Evolutionary conservation across 2,329 filamentous ascomycete genomes (phyloP), one percentile per base, ranked within the genome.

Genomic region (Sporothrix humicola): DNA sequence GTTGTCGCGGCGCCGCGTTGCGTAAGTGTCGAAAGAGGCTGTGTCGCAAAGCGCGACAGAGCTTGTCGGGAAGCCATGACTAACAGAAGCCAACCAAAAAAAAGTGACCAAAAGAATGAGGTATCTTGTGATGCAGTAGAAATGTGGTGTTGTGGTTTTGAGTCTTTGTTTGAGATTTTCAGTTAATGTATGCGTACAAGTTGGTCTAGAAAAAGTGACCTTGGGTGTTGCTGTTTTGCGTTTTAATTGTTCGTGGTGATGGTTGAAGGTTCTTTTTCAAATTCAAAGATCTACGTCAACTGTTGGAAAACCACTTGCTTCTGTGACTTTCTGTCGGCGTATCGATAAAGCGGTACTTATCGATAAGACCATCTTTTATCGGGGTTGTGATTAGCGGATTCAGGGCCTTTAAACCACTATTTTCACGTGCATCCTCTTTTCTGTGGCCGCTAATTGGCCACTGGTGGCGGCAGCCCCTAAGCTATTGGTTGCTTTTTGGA

Each of bases 11-110:
- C 6, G 20, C 42, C 15, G 42, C 20, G 71, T 54, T 59, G 69
- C 56, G 69, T 44, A 7, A 37, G n/a, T 2, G 58, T 26, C 37
- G 17, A 50, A 44, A 71, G 69, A n/a, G 70, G 70, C 58, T 52
- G 71, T 31, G 15, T 65, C 42, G 59, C 50, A 44, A 72, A 50
- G 10, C 48, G 71, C 71, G 71, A 66, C 48, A n/a, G 66, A 8
- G 71, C 61, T 10, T n/a, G 42, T 48, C 37, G 63, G 12, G 71
- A 72, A 4, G 71, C 71, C 71, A 72, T 72, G 69, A 15, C 31
- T 37, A 7, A 37, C 31, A 5, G 31, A 37, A 37, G 31, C 31
- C 4, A 37, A 37, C 4, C 7, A 37, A 37, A 37, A 37, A 37
- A 37, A 37, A 3, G 31, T 37, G 31, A 37, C 31, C 2, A 37